Percentiles rank a stretch among this genome's conserved stretches.
Conservation (phyloP, 352 stramenopile genomes). For the Phytopythium helicoides region DNA sequence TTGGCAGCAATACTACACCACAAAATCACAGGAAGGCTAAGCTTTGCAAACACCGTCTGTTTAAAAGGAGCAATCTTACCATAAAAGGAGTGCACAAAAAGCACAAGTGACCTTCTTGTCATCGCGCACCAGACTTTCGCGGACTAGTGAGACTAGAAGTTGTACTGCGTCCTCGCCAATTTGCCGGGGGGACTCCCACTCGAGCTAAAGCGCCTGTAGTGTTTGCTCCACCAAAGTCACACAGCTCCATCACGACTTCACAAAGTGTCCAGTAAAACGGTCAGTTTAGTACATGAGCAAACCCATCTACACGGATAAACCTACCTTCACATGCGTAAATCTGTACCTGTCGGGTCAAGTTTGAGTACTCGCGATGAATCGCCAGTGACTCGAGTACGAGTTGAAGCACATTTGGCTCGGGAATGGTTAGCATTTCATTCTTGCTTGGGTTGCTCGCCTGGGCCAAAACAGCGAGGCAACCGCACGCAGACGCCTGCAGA, state of each 20-base stretch:
- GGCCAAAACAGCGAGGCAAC: slow-evolving; percentile 52
- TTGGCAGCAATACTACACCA: slow-evolving; percentile 44
- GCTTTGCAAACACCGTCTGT: background rate
- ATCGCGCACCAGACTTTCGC: slow-evolving; percentile 52
- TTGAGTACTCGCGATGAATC: slow-evolving; percentile 64
- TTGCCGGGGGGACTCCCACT: slow-evolving; percentile 15
- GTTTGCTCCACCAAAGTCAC: slow-evolving; percentile 44
- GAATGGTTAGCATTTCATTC: slow-evolving; percentile 50
- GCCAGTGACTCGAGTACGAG: slow-evolving; percentile 49
- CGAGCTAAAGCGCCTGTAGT: slow-evolving; percentile 34
- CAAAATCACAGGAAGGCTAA: background rate
- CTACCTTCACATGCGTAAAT: slow-evolving; percentile 78
- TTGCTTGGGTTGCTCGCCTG: slow-evolving; percentile 62
- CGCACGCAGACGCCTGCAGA: slow-evolving; percentile 61
- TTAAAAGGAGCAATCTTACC: slow-evolving; percentile 25
- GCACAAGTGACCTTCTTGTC: slow-evolving; percentile 75
- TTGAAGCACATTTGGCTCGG: slow-evolving; percentile 31
- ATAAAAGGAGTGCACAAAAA: slow-evolving; percentile 61
- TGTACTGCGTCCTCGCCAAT: slow-evolving; percentile 31
- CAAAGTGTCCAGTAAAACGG: background rate
- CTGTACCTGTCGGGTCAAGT: slow-evolving; percentile 72
- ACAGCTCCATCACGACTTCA: slow-evolving; percentile 67
- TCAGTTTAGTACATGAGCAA: no score
- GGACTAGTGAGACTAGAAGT: slow-evolving; percentile 41
- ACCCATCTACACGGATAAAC: no score